phyloP scores from a whole-genome alignment of 1,284 basidiomycete species.

The Fomitopsis betulina region DNA sequence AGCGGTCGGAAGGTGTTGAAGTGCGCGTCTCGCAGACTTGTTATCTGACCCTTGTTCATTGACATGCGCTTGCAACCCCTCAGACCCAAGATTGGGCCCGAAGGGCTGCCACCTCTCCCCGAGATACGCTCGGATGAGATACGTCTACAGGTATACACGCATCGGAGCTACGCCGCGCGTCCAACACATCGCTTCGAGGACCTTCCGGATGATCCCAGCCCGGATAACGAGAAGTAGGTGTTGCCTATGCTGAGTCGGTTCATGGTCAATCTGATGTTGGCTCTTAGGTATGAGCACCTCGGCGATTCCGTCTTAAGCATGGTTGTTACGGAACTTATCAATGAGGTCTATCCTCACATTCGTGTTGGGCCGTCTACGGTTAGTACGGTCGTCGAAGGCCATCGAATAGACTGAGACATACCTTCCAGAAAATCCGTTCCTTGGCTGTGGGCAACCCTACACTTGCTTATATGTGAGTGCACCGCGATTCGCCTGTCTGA shows the following conservation, averaged over 20 bases:
- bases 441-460: conserved; percentile 70
- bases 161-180: conserved; percentile 61
- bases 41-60: background rate
- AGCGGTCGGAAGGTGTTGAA: background rate
- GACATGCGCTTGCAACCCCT: background rate
- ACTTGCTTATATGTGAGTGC: conserved; percentile 59
- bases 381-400: conserved; percentile 17
- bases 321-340: conserved; percentile 57
- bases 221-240: conserved; percentile 72
- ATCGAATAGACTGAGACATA: background rate
- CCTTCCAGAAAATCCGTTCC: conserved; percentile 62
- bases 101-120: conserved; percentile 44
- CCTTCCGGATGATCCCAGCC: conserved; percentile 58
- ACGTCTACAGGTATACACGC: conserved; percentile 59
- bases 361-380: conserved; percentile 74
- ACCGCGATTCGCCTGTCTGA: background rate
- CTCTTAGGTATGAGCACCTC: conserved; percentile 60
- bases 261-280: background rate
- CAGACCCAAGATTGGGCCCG: conserved; percentile 24
- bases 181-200: conserved; percentile 74
- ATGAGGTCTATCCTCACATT: conserved; percentile 60
- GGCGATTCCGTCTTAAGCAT: conserved; percentile 69
- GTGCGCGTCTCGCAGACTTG: background rate
- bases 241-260: background rate
- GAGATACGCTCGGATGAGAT: conserved; percentile 40